phyloP scores from a whole-genome alignment of 768 basidiomycete species.

The Boletus subcaerulescens region DNA sequence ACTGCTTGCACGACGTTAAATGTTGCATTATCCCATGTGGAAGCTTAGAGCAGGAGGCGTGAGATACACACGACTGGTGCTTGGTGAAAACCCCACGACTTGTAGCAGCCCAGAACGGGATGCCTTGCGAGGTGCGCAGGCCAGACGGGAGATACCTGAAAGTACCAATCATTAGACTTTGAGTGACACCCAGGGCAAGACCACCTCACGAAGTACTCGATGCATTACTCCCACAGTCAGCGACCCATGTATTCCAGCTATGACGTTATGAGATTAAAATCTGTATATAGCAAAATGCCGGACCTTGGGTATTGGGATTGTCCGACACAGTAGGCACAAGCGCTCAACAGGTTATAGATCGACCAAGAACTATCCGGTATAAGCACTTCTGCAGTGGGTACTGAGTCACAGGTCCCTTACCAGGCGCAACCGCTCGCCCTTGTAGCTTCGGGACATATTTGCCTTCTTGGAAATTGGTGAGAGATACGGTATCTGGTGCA shows the following conservation, averaged over 20 bases:
- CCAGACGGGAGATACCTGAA: slow-evolving; percentile 25
- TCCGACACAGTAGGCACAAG: slow-evolving; percentile 20
- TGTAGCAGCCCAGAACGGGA: slow-evolving; percentile 24
- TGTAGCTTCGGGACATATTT: slow-evolving; percentile 18
- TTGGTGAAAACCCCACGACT: slow-evolving; percentile 17
- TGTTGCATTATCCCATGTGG: slow-evolving; percentile 11
- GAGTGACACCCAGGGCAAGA: background rate
- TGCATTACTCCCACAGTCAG: slow-evolving; percentile 11
- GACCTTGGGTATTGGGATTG: slow-evolving; percentile 16
- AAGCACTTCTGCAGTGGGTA: background rate
- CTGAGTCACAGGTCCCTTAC: slow-evolving; percentile 5
- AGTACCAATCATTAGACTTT: background rate
- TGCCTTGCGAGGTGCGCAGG: slow-evolving; percentile 6
- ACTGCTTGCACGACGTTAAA: slow-evolving; percentile 17
- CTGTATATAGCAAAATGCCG: background rate
- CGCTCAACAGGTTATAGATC: slow-evolving; percentile 29
- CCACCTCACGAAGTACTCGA: slow-evolving; percentile 20
- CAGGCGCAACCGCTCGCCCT: slow-evolving; percentile 22
- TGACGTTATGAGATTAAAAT: background rate
- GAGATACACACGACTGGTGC: background rate
- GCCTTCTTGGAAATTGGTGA: slow-evolving; percentile 14
- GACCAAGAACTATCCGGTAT: slow-evolving; percentile 26
- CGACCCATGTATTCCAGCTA: slow-evolving; percentile 24
- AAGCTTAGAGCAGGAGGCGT: slow-evolving; percentile 12
- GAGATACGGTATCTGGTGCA: slow-evolving; percentile 15